Evolutionary conservation across 108 stramenopile species (phyloP).

Genomic region (Nitzschia palea): DNA sequence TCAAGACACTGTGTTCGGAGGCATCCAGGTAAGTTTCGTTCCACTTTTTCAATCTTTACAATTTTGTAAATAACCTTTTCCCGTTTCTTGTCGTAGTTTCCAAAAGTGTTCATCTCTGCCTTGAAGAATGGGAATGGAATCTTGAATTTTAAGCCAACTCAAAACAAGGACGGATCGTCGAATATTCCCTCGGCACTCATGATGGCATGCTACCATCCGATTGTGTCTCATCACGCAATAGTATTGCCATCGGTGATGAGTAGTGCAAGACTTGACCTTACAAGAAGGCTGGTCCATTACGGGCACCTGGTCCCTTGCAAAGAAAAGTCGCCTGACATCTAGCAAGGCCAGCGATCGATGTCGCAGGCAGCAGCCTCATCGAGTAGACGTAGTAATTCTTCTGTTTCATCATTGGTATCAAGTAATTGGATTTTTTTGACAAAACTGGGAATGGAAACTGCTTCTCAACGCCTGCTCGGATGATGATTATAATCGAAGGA

Average conservation of each 20-base stretch:
- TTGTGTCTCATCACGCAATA: slow-evolving; percentile 64
- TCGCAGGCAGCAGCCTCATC: slow-evolving; percentile 81
- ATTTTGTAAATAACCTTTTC: slow-evolving; percentile 65
- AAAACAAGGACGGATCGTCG: slow-evolving; percentile 88
- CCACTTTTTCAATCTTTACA: slow-evolving; percentile 55
- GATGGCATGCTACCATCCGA: slow-evolving; percentile 72
- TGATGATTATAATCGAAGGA: slow-evolving; percentile 62
- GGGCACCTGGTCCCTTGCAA: slow-evolving; percentile 76
- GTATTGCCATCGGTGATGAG: slow-evolving; percentile 91
- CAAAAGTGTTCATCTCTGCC: slow-evolving; percentile 11
- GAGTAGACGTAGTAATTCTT: slow-evolving; percentile 66
- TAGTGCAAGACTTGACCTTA: slow-evolving; percentile 43
- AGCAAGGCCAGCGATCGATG: slow-evolving; percentile 87
- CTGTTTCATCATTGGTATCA: slow-evolving; percentile 78
- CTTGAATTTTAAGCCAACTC: not conserved
- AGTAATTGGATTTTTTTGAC: slow-evolving; percentile 89
- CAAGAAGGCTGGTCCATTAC: slow-evolving; percentile 88
- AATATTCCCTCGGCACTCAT: slow-evolving; percentile 93
- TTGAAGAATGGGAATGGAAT: slow-evolving; percentile 1
- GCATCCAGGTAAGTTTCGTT: slow-evolving; percentile 36
- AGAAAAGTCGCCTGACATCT: slow-evolving; percentile 82
- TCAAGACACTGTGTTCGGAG: not conserved
- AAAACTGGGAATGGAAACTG: slow-evolving; percentile 77
- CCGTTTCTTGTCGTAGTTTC: slow-evolving; percentile 14
- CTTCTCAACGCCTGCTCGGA: slow-evolving; percentile 52